Evolutionary conservation across 2,329 filamentous ascomycete genomes (phyloP).

Genomic region (Aspergillus fructus): DNA sequence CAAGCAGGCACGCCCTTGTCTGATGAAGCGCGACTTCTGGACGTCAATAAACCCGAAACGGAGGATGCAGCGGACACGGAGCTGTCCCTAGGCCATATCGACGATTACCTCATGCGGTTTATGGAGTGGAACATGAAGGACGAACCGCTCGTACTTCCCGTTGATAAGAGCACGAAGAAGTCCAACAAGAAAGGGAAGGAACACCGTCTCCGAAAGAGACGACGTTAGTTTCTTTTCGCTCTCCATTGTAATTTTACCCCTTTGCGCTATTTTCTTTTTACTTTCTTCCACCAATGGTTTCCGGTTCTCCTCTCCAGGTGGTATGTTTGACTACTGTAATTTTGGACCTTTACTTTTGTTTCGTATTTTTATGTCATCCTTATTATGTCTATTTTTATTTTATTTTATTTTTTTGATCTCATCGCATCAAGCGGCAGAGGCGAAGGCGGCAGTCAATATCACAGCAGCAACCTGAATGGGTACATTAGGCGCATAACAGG

Average conservation of each 20-base stretch:
- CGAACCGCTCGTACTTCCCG: constrained; percentile 48
- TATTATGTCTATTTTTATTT: background rate
- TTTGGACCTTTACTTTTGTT: background rate
- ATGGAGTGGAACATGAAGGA: constrained; percentile 62
- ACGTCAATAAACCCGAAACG: constrained; percentile 15
- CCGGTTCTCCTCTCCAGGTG: background rate
- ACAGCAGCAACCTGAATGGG: background rate
- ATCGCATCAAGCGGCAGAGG: background rate
- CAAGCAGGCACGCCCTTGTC: constrained; percentile 34
- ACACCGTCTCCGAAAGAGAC: constrained; percentile 42
- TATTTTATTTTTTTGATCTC: background rate
- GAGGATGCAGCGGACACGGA: constrained; percentile 37
- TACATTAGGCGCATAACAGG: background rate
- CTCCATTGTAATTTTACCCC: background rate
- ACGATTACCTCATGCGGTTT: constrained; percentile 71
- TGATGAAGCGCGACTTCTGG: constrained; percentile 9
- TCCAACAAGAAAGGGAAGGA: constrained; percentile 49
- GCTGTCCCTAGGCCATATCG: constrained; percentile 60
- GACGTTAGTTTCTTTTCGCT: constrained; percentile 24
- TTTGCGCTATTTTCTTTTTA: background rate
- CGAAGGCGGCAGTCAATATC: background rate
- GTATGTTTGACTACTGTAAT: background rate
- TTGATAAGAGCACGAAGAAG: constrained; percentile 50
- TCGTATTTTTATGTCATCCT: background rate
- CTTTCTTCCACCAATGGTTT: background rate